Conservation (phyloP, 768 basidiomycete genomes). For the Suillus cothurnatus region DNA sequence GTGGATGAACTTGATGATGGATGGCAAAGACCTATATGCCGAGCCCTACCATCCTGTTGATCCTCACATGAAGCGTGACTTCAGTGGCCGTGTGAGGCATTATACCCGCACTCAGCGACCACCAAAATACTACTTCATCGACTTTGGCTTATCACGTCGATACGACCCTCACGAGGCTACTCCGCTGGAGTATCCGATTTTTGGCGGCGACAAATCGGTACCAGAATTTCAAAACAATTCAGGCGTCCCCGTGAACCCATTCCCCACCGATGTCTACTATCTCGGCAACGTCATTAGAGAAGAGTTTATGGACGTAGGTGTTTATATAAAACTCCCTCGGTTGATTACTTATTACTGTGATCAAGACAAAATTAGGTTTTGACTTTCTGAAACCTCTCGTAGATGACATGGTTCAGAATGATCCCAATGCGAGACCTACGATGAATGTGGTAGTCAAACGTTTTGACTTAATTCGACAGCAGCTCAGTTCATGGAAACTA, state of each 20-base stretch:
- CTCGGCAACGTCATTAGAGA: slow-evolving; percentile 41
- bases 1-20: slow-evolving; percentile 36
- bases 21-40: slow-evolving; percentile 25
- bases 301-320: slow-evolving; percentile 34
- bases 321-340: too few species aligned
- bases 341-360: background rate
- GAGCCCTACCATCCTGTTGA: slow-evolving; percentile 28
- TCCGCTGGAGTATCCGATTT: slow-evolving; percentile 30
- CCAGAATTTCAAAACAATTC: slow-evolving; percentile 39
- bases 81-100: slow-evolving; percentile 23
- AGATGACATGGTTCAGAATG: slow-evolving; percentile 23
- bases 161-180: slow-evolving; percentile 28
- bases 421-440: slow-evolving; percentile 23
- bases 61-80: slow-evolving; percentile 18
- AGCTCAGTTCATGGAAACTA: slow-evolving; percentile 16
- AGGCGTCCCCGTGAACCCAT: slow-evolving; percentile 35
- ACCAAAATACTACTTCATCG: slow-evolving; percentile 37
- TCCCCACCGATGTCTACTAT: slow-evolving; percentile 46
- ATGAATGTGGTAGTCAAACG: slow-evolving; percentile 25
- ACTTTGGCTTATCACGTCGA: slow-evolving; percentile 37
- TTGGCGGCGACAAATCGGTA: slow-evolving; percentile 44
- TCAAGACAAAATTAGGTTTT: slow-evolving; percentile 15
- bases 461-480: slow-evolving; percentile 16
- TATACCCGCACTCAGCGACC: slow-evolving; percentile 33
- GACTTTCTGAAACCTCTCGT: slow-evolving; percentile 24